Base-by-base conservation (phyloP, 345 rosid species). In the Hirschfeldia incana region DNA sequence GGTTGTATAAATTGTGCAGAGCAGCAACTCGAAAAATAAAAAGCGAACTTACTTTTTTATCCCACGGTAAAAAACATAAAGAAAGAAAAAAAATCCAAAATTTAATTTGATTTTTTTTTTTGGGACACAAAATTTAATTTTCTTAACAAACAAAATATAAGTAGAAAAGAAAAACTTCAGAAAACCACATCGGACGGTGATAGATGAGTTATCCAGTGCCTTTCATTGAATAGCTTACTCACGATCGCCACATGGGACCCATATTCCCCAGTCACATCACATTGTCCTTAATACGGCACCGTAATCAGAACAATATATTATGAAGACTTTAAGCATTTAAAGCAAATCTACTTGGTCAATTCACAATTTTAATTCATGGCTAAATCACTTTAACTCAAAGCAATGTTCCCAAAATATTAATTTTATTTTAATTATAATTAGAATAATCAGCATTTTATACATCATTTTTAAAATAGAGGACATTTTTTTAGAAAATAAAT, bases 181-280 rank as follows among this genome's bases (percentile, higher is more conserved):
- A 42, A 59, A 33, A 36, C 64, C 34, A 59, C 66, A 68, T 68
- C 12, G 29, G 65, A 67, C 27, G 70, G 78, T 73, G 73, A 59
- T 21, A 49, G 37, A 15, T 3, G 32, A 44, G 60, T 30, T 15
- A 67, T 59, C n/a, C 6, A 64, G 37, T 67, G 17, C 16, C 75
- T 68, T 68, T 74, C 60, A 34, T 0, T 34, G 37, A 68, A 62
- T 15, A 62, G 78, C 53, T 26, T 49, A 34, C 58, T 27, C 70
- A 68, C 70, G 77, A 67, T 67, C 33, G 7, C 55, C 71, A 46
- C 36, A 15, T 62, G n/a, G 71, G 78, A 53, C 71, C 75, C 78
- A 69, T 55, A 79, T 73, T 69, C 59, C 28, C 71, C 67, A 9
- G 83, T 80, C 83, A 74, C 79, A 80, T 74, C 79, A 69, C 42